Base-by-base conservation (phyloP, 2,329 filamentous ascomycete species). In the Venturia oleaginea region DNA sequence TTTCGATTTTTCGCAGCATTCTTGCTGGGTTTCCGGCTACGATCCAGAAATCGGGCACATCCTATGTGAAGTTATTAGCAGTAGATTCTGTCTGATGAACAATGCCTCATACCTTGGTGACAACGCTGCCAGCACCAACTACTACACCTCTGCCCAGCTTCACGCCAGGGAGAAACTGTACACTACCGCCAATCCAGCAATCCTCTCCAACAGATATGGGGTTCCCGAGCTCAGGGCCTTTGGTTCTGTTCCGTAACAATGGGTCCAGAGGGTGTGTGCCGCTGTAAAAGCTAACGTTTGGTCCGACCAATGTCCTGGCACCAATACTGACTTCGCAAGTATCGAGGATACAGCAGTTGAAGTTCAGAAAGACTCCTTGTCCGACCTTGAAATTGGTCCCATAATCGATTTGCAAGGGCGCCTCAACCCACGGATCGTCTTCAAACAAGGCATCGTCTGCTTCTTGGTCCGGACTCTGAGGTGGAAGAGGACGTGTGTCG, bases 201-300 rank as follows among this genome's bases (percentile, higher is more conserved):
- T 96, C 91, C 68, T 91, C 87, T 0, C 87, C 90, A 63, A 96
- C 85, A 40, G 79, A 82, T 67, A 96, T 90, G 11, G 88, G 84
- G 68, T 84, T 85, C 0, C 91, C 92, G 10, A 78, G 71, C 74
- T 96, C 92, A 0, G 91, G 91, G 0, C 91, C 91, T 17, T 83
- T 80, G 0, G 83, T 86, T 0, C 91, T 91, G 70, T 92, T 88
- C 37, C 91, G 84, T 5, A 93, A 68, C 0, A 81, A 81, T 0
- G 90, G 89, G 69, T 95, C 90, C 0, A 92, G 76, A 1, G 91
- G 91, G 74, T 96, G 92, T 0, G 83, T 86, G 1, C 84, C 92
- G 46, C 84, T 84, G 73, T 84, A 96, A 69, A 96, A 84, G 43
- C 81, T 86, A 51, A 91, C 89, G 71, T 91, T 90, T 1, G 92